Evolutionary conservation across 2,329 filamentous ascomycete species (phyloP), one percentile per base, ranked within the genome.

Genomic region (Scopulariopsis brevicaulis): DNA sequence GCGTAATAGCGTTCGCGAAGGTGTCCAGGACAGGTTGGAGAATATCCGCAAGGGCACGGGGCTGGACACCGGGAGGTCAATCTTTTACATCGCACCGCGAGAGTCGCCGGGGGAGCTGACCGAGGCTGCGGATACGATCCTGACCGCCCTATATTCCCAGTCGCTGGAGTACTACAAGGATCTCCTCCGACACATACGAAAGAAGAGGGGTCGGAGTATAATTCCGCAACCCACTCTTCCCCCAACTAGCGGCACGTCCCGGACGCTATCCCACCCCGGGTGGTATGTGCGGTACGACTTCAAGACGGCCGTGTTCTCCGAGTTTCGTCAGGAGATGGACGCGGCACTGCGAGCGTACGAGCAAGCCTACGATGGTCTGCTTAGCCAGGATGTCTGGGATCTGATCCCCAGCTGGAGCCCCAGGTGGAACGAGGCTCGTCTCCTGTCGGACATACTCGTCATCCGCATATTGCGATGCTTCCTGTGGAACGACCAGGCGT

Each of bases 251-350:
- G 90, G 89, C 32, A 95, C 90, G 1, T 95, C 91, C 1, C 89
- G 94, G 65, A 90, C 88, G 0, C 73, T 96, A n/a, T 89, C 91
- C 1, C 76, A 86, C 11, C 85, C 90, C 50, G 92, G 90, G 3
- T 99, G 93, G 94, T 91, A 90, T 66, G 86, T 95, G 57, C 86
- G 93, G 18, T 96, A 96, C 70, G 93, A 99, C 66, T 91, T 96
- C 74, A 99, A 99, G 69, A 80, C 92, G 20, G 93, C 87, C 7
- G 78, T 96, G 0, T 89, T 97, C 67, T 90, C 92, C 32, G 93
- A 97, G 67, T 96, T 96, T 63, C 83, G 94, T 10, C 89, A 95
- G 67, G 94, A 97, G 69, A 89, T 93, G 79, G 93, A 96, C 67
- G 85, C 84, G 24, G 91, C 94, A 0, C 78, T 90, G 65, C 83